Evolutionary conservation across 2,329 filamentous ascomycete species (phyloP).

Genomic region (Paecilomyces dactylethromorphus): DNA sequence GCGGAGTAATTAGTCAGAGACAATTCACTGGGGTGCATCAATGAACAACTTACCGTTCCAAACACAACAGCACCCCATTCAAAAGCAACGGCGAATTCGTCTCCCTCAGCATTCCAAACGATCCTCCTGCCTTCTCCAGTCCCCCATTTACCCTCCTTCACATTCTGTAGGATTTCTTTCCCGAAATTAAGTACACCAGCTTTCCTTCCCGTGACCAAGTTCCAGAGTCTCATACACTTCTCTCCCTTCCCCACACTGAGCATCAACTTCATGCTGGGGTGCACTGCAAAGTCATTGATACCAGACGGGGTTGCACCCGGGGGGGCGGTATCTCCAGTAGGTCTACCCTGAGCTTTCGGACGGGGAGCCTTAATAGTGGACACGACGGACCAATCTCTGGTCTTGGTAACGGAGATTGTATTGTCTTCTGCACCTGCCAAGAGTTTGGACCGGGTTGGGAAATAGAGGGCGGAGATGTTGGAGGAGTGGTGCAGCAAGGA

Average conservation of each 20-base stretch:
- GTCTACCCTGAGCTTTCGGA: slow-evolving; percentile 70
- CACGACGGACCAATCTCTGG: slow-evolving; percentile 81
- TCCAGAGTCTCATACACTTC: slow-evolving; percentile 89
- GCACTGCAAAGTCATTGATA: slow-evolving; percentile 90
- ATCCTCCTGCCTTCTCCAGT: slow-evolving; percentile 79
- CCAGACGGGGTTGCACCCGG: slow-evolving; percentile 76
- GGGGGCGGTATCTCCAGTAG: slow-evolving; percentile 83
- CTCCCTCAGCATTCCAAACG: slow-evolving; percentile 67
- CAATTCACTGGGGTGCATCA: not conserved
- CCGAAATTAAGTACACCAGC: slow-evolving; percentile 85
- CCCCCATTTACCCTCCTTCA: slow-evolving; percentile 69
- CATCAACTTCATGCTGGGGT: slow-evolving; percentile 96
- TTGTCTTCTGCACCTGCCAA: slow-evolving; percentile 86
- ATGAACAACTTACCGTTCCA: slow-evolving; percentile 53
- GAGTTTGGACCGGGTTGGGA: slow-evolving; percentile 81
- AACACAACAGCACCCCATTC: slow-evolving; percentile 80
- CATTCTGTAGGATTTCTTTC: slow-evolving; percentile 62
- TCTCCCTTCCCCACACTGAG: slow-evolving; percentile 86
- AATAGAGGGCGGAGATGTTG: slow-evolving; percentile 70
- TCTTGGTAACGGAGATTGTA: slow-evolving; percentile 78
- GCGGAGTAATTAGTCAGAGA: slow-evolving; percentile 8
- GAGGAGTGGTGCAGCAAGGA: slow-evolving; percentile 80
- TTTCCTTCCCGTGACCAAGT: slow-evolving; percentile 92
- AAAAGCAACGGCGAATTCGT: slow-evolving; percentile 85
- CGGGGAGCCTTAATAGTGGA: slow-evolving; percentile 84